Percentiles rank a stretch among this genome's conserved stretches.
Evolutionary conservation across 805 yeast species (phyloP).

Genomic region (Myxozyma geophila): DNA sequence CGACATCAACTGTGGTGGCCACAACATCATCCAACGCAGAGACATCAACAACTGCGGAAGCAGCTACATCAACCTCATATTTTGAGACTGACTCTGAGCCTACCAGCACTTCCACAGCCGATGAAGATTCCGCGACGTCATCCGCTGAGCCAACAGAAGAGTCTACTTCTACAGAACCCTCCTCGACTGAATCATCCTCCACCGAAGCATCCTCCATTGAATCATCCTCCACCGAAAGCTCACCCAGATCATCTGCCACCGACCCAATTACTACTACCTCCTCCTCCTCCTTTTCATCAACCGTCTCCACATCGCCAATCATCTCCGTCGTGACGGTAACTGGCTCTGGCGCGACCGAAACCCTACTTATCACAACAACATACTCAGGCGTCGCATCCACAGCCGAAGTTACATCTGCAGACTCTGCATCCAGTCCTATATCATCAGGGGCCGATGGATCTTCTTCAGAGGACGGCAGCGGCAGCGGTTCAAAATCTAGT

Average conservation of each 20-base stretch:
- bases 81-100: too few species aligned
- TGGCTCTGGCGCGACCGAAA: constrained; percentile 34
- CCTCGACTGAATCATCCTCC: background rate
- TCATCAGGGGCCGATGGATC: constrained; percentile 19
- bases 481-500: constrained; percentile 15
- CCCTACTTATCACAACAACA: constrained; percentile 33
- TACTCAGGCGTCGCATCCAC: constrained; percentile 13
- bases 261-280: background rate
- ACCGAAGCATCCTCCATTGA: background rate
- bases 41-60: background rate
- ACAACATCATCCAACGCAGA: constrained; percentile 31
- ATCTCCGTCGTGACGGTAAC: constrained; percentile 41
- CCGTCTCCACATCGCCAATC: constrained; percentile 17
- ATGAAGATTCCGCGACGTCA: too few species aligned
- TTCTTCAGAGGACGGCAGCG: constrained; percentile 6
- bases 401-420: constrained; percentile 2
- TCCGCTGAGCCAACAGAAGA: background rate
- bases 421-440: constrained; percentile 17
- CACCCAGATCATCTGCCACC: constrained; percentile 7
- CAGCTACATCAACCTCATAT: background rate
- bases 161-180: constrained; percentile 1
- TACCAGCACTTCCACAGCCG: too few species aligned
- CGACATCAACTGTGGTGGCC: constrained; percentile 23
- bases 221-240: background rate
- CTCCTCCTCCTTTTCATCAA: constrained; percentile 17